Evolutionary conservation across 768 basidiomycete genomes (phyloP).

Genomic region (Megacollybia marginata): DNA sequence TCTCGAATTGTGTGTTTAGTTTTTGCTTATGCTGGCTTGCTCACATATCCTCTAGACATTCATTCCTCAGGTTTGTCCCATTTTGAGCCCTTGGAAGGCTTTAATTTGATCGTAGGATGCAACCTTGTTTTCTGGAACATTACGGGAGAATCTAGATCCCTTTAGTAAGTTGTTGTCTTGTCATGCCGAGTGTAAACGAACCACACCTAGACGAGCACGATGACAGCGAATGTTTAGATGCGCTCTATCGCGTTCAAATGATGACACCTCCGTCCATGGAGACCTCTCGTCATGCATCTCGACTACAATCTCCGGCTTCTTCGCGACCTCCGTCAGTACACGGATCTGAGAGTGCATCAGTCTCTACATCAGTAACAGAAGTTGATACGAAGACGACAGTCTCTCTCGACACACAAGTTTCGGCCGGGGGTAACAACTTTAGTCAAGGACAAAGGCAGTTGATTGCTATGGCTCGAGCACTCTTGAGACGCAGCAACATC

Average conservation of each 20-base stretch:
- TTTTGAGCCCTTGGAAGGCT: neutral
- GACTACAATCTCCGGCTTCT: constrained; percentile 14
- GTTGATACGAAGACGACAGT: constrained; percentile 49
- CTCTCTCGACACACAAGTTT: constrained; percentile 73
- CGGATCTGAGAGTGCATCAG: constrained; percentile 7
- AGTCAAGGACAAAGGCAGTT: constrained; percentile 88
- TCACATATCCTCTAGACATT: constrained; percentile 45
- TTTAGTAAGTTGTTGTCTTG: constrained; percentile 27
- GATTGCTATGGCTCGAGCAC: constrained; percentile 79
- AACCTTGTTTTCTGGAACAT: constrained; percentile 55
- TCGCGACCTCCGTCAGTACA: constrained; percentile 38
- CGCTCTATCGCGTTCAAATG: constrained; percentile 76
- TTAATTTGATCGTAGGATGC: constrained; percentile 24
- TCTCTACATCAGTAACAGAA: constrained; percentile 33
- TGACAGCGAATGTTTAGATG: constrained; percentile 76
- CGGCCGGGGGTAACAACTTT: constrained; percentile 84
- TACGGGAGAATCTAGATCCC: constrained; percentile 49
- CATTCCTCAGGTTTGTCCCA: constrained; percentile 41
- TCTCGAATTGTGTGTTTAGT: constrained; percentile 46
- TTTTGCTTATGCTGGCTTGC: neutral
- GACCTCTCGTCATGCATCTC: constrained; percentile 41
- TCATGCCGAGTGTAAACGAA: neutral
- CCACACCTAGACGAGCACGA: constrained; percentile 55
- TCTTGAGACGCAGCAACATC: constrained; percentile 15
- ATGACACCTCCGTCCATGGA: constrained; percentile 42